Conservation (phyloP, 139 green algal genomes). For the Micromonas commoda region DNA sequence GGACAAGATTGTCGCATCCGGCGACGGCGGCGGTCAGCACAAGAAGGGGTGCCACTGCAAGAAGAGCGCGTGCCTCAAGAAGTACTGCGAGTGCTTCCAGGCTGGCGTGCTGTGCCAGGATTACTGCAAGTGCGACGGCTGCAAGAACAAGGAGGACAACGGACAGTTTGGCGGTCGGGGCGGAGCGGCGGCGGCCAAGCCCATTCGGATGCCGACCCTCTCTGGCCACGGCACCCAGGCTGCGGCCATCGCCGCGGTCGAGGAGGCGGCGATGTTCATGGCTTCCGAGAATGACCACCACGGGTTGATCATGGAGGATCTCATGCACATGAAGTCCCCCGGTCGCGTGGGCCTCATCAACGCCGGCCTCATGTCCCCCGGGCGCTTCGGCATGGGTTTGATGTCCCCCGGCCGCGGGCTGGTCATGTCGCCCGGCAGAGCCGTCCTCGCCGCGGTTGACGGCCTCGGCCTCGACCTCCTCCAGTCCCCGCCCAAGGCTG, state of each 20-base stretch:
- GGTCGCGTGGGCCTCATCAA: no score
- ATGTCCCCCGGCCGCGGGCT: no score
- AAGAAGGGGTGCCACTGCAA: constrained; percentile 77
- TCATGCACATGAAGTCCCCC: neutral
- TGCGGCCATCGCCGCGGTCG: no score
- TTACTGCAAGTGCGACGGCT: constrained; percentile 76
- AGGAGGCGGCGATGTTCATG: no score
- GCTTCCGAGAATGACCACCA: neutral
- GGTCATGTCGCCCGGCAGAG: no score
- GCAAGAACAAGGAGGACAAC: constrained; percentile 47
- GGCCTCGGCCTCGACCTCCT: neutral
- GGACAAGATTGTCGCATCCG: constrained; percentile 39
- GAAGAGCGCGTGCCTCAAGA: constrained; percentile 84
- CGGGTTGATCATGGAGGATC: neutral
- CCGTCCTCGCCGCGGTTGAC: neutral
- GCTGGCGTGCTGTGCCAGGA: constrained; percentile 74
- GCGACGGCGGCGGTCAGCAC: constrained; percentile 42
- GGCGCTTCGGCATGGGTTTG: no score
- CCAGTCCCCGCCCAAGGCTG: neutral
- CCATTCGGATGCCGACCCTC: neutral
- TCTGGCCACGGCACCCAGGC: no score
- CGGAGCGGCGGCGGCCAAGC: neutral
- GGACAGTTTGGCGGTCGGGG: neutral
- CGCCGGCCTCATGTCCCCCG: no score
- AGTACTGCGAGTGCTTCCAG: constrained; percentile 99